Percentiles rank a stretch among this genome's conserved stretches.
phyloP scores from a whole-genome alignment of 495 filamentous ascomycete genomes.

The Xylona heveae region DNA sequence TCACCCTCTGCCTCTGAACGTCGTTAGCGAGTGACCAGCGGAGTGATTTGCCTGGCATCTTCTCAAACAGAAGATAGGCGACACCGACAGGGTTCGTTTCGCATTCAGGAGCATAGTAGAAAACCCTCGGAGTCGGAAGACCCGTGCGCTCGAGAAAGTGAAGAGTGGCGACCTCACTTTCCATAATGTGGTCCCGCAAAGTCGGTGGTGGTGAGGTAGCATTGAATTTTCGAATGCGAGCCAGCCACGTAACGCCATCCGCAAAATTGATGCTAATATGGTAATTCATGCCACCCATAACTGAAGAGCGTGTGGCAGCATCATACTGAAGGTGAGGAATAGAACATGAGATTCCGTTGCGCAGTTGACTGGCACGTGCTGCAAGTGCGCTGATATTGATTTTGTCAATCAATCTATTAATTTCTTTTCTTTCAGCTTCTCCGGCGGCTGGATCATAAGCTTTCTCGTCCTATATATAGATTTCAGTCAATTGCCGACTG shows the following conservation, averaged over 20 bases:
- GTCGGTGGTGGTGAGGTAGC: conserved; percentile 5
- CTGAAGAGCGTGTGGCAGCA: no score
- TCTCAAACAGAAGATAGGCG: conserved; percentile 20
- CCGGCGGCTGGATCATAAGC: conserved; percentile 11
- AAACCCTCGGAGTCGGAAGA: conserved; percentile 13
- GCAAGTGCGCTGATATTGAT: conserved; percentile 10
- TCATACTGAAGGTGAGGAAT: no score
- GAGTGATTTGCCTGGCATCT: conserved; percentile 15
- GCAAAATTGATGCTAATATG: conserved; percentile 13
- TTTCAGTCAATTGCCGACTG: not conserved
- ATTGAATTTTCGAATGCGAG: conserved; percentile 9
- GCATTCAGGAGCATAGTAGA: conserved; percentile 8
- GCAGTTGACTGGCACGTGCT: not conserved
- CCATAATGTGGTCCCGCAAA: conserved; percentile 9
- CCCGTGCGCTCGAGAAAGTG: conserved; percentile 16
- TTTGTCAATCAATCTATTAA: conserved; percentile 13
- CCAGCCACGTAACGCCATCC: conserved; percentile 15
- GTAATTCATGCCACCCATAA: conserved; percentile 12
- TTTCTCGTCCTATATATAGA: conserved; percentile 10
- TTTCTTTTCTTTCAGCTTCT: conserved; percentile 12
- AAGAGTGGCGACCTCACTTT: conserved; percentile 20
- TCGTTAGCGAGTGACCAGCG: conserved; percentile 10
- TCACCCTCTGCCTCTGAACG: conserved; percentile 15
- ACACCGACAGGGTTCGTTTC: conserved; percentile 15
- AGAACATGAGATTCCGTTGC: not conserved